These are phyloP conservation scores for Penicillium hordei DNA, from an alignment of 2,329 filamentous ascomycete genomes.

Conservation along the genomic window DNA sequence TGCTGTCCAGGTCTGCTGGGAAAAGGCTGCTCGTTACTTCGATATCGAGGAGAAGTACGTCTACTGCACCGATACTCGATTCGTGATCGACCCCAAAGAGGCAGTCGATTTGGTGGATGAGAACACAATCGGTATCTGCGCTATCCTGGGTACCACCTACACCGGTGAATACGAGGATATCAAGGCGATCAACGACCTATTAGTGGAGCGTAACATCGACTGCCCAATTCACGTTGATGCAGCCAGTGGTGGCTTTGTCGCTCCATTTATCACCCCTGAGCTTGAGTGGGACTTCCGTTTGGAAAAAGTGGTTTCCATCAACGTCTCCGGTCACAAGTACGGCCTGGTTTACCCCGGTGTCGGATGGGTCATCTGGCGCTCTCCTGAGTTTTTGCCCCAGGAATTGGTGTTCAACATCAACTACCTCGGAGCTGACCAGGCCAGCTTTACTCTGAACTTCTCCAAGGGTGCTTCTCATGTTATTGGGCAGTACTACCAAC, in stretches of 20 bases:
- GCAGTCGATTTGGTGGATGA: conserved; percentile 63
- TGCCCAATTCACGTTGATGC: conserved; percentile 92
- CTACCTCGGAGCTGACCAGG: conserved; percentile 93
- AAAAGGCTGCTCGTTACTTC: conserved; percentile 86
- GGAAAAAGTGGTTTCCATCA: conserved; percentile 87
- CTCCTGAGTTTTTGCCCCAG: conserved; percentile 77
- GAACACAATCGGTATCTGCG: conserved; percentile 85
- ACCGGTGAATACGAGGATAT: conserved; percentile 95
- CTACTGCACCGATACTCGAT: conserved; percentile 61
- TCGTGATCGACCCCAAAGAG: conserved; percentile 63
- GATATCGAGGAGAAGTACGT: conserved; percentile 87
- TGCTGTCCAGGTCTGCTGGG: conserved; percentile 96
- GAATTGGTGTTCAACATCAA: conserved; percentile 99
- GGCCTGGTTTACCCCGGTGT: conserved; percentile 83
- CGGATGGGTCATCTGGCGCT: conserved; percentile 89
- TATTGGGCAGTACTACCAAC: conserved; percentile 95
- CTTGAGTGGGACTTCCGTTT: conserved; percentile 91
- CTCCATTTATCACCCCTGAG: conserved; percentile 81
- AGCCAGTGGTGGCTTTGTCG: conserved; percentile 88
- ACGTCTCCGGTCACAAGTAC: conserved; percentile 90
- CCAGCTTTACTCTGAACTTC: conserved; percentile 96
- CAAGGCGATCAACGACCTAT: conserved; percentile 84
- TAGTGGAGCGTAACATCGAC: conserved; percentile 72
- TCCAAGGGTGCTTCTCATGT: conserved; percentile 92
- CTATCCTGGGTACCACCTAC: conserved; percentile 89